Evolutionary conservation across 2,329 filamentous ascomycete genomes (phyloP).

Genomic region (Westerdykella ornata): DNA sequence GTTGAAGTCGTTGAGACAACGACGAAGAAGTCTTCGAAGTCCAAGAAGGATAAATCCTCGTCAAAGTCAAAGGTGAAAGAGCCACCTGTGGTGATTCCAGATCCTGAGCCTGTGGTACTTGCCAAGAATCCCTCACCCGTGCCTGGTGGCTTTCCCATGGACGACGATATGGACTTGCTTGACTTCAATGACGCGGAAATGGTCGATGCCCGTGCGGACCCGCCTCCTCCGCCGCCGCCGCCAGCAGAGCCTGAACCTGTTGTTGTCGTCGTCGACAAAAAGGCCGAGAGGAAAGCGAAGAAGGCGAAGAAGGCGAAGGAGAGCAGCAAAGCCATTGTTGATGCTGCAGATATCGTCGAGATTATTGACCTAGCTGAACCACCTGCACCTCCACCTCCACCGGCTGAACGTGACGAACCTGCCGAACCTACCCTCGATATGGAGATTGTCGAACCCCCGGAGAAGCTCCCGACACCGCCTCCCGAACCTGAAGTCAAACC

Average conservation of each 20-base stretch:
- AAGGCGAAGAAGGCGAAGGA: constrained; percentile 25
- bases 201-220: constrained; percentile 8
- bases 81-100: constrained; percentile 18
- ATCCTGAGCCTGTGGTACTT: constrained; percentile 29
- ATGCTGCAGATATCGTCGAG: background rate
- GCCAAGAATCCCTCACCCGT: constrained; percentile 36
- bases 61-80: constrained; percentile 28
- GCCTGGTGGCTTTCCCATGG: constrained; percentile 43
- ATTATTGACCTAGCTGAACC: constrained; percentile 3
- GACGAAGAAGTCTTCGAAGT: constrained; percentile 28
- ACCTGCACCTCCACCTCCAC: constrained; percentile 22
- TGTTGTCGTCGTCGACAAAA: constrained; percentile 26
- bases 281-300: constrained; percentile 28
- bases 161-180: constrained; percentile 37
- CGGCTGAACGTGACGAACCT: constrained; percentile 15
- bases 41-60: constrained; percentile 20
- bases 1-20: constrained; percentile 27
- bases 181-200: constrained; percentile 11
- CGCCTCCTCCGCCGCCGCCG: constrained; percentile 10
- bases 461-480: constrained; percentile 45
- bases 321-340: background rate
- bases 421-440: constrained; percentile 7
- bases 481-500: constrained; percentile 34
- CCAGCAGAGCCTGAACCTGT: constrained; percentile 19
- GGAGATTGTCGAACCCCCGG: constrained; percentile 20